These are phyloP conservation scores for Elsinoe necatrix DNA, from an alignment of 2,329 filamentous ascomycete species.

Conservation along the genomic window DNA sequence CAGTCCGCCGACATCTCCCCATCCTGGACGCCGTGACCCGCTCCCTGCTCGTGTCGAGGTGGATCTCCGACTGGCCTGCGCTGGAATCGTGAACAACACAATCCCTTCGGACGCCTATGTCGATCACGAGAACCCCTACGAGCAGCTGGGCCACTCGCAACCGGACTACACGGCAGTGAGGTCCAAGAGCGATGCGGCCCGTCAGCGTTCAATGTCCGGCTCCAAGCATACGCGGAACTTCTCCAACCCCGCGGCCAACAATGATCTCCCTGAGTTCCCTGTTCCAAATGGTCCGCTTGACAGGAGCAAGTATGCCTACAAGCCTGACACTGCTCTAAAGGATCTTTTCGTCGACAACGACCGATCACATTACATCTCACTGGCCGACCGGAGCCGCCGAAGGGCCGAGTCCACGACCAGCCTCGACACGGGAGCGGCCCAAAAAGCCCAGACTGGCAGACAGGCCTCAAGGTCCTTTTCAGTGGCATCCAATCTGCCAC, in stretches of 20 bases:
- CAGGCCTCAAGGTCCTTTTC: slow-evolving; percentile 14
- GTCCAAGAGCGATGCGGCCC: slow-evolving; percentile 19
- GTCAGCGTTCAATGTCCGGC: slow-evolving; percentile 16
- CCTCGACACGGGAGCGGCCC: slow-evolving; percentile 6
- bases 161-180: slow-evolving; percentile 27
- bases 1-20: slow-evolving; percentile 32
- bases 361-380: slow-evolving; percentile 22
- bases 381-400: slow-evolving; percentile 14
- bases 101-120: slow-evolving; percentile 29
- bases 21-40: slow-evolving; percentile 36
- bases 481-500: slow-evolving; percentile 9
- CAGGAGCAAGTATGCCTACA: slow-evolving; percentile 25
- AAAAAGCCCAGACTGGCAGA: slow-evolving; percentile 13
- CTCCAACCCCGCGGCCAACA: slow-evolving; percentile 13
- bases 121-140: slow-evolving; percentile 22
- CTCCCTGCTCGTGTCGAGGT: slow-evolving; percentile 36
- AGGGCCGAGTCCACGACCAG: slow-evolving; percentile 12
- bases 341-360: slow-evolving; percentile 23
- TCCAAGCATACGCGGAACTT: slow-evolving; percentile 14
- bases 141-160: slow-evolving; percentile 19
- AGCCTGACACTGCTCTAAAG: slow-evolving; percentile 24
- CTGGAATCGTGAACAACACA: slow-evolving; percentile 34
- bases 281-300: slow-evolving; percentile 13
- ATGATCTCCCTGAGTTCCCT: slow-evolving; percentile 9
- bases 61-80: slow-evolving; percentile 40